Base-by-base conservation (phyloP, 768 basidiomycete genomes). In the Pleurotus salmoneostramineus region DNA sequence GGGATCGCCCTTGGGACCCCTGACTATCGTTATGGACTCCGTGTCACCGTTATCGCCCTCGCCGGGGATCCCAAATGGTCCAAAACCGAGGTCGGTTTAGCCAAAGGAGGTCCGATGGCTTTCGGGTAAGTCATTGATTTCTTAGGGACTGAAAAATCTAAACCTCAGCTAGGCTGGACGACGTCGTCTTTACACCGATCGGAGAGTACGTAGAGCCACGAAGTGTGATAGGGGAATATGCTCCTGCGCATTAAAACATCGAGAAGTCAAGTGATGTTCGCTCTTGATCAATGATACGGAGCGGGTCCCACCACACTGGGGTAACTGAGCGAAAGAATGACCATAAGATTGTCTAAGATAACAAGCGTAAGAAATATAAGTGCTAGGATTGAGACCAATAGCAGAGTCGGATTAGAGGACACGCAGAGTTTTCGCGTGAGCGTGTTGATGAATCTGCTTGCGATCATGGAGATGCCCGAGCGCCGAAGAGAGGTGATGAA, bases 1-100 rank as follows among this genome's bases (percentile, higher is more conserved):
- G 87, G 86, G 0, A 72, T 77, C 3, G 81, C 84, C 33, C 70
- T 89, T 6, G 85, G 87, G 11, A 85, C 85, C 1, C 87, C 78
- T 21, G 80, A 87, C 35, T 84, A 56, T 47, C 33, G 44, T n/a
- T 56, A 56, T 31, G 56, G 56, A 17, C 44, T 56, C 6, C 12
- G 56, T n/a, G 56, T 56, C n/a, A 56, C 56, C 14, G 56, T 56
- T 33, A 47, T 56, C 6, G 56, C 56, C 17, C 15, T 56, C 6
- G 56, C 56, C 6, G 56, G 56, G 10, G 56, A 56, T 34, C 44
- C 43, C 31, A 56, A 56, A 27, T 56, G 56, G 56, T 55, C 52
- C 5, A 47, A 17, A 56, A 56, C 56, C 6, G 44, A 46, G 35
- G 44, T 37, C 12, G 56, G 56, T 5, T 47, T 56, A n/a, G 45